Evolutionary conservation across 805 yeast species (phyloP).

Genomic region (Lachancea fermentati): DNA sequence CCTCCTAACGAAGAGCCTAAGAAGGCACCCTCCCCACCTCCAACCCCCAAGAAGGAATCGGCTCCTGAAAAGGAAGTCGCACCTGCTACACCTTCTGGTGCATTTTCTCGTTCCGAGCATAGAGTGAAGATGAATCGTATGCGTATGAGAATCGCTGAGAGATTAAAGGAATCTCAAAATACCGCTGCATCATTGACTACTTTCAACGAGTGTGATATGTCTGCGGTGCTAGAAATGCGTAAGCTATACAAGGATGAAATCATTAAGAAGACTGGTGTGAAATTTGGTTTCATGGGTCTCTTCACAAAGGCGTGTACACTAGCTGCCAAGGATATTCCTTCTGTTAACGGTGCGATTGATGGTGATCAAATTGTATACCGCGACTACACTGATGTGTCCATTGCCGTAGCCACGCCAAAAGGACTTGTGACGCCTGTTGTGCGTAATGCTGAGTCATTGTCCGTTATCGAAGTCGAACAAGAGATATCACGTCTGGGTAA

Average conservation of each 20-base stretch:
- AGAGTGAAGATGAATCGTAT: constrained; percentile 98
- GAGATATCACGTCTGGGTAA: constrained; percentile 77
- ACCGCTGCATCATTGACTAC: constrained; percentile 98
- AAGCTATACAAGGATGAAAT: constrained; percentile 95
- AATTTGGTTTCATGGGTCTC: constrained; percentile 98
- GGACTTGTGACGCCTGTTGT: constrained; percentile 98
- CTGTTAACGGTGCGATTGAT: constrained; percentile 93
- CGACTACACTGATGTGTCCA: constrained; percentile 91
- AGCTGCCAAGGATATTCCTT: constrained; percentile 92
- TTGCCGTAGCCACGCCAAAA: constrained; percentile 99
- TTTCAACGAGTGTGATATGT: constrained; percentile 97
- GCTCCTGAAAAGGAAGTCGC: constrained; percentile 27
- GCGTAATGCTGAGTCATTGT: constrained; percentile 90
- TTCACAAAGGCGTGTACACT: constrained; percentile 89
- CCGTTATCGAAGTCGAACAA: constrained; percentile 82
- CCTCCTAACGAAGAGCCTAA: constrained; percentile 28
- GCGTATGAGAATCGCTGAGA: constrained; percentile 98
- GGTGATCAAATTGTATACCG: constrained; percentile 91
- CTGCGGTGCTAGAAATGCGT: constrained; percentile 86
- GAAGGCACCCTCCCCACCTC: constrained; percentile 11
- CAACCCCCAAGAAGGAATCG: constrained; percentile 25
- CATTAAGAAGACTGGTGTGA: constrained; percentile 86
- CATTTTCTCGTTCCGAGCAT: constrained; percentile 79
- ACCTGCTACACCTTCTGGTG: constrained; percentile 34
- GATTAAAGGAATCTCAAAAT: constrained; percentile 98